Conservation (phyloP, 1,284 basidiomycete species). For the Volvariella volvacea region DNA sequence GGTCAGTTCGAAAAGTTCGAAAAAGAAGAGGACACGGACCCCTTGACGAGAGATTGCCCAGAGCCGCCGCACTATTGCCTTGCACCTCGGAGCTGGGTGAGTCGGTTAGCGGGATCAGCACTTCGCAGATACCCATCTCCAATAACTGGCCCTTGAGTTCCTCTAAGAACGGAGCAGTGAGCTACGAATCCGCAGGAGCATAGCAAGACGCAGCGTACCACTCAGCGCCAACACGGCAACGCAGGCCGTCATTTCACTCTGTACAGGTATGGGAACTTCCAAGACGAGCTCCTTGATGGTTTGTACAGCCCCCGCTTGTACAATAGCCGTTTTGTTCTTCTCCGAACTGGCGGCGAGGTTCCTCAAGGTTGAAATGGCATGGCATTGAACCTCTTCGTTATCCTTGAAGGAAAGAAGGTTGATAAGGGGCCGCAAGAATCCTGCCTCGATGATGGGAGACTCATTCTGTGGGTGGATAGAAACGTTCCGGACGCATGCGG, state of each 20-base stretch:
- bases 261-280: conserved; percentile 93
- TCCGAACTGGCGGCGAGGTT: conserved; percentile 97
- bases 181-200: not conserved
- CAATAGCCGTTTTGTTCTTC: conserved; percentile 98
- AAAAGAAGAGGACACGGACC: conserved; percentile 39
- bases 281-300: conserved; percentile 96
- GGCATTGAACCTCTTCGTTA: conserved; percentile 99
- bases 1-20: conserved; percentile 5
- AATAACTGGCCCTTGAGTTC: conserved; percentile 92
- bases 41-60: conserved; percentile 96
- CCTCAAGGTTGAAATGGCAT: conserved; percentile 97
- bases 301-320: conserved; percentile 97
- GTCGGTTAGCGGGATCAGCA: conserved; percentile 94
- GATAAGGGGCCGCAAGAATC: conserved; percentile 94
- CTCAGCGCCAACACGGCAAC: conserved; percentile 92
- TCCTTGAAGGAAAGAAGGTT: conserved; percentile 97
- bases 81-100: conserved; percentile 97
- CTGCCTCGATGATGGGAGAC: conserved; percentile 98
- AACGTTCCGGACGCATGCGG: conserved; percentile 98
- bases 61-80: conserved; percentile 95
- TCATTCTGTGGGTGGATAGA: conserved; percentile 99
- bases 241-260: conserved; percentile 99
- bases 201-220: conserved; percentile 42
- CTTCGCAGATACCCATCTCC: conserved; percentile 98
- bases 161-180: conserved; percentile 41